These are phyloP conservation scores for Aspergillus pseudoviridinutans DNA, from an alignment of 2,329 filamentous ascomycete genomes.

Conservation along the genomic window DNA sequence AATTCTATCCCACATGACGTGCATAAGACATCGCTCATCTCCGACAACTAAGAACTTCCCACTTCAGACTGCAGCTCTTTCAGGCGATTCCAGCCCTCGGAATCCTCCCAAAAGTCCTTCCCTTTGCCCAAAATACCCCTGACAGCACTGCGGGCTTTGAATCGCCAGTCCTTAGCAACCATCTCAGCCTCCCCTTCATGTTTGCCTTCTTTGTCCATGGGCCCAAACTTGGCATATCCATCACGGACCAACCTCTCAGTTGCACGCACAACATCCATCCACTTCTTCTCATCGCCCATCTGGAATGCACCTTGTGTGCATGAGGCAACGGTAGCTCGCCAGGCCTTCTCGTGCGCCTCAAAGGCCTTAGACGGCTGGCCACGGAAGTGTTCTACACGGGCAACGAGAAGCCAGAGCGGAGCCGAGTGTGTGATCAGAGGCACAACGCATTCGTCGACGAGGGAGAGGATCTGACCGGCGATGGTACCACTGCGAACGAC, in stretches of 20 bases:
- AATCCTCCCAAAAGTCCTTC: conserved; percentile 78
- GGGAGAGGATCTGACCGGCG: conserved; percentile 53
- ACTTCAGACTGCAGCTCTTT: conserved; percentile 38
- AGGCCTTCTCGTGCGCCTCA: conserved; percentile 83
- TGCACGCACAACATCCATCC: conserved; percentile 68
- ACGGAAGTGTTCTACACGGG: conserved; percentile 69
- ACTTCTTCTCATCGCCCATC: conserved; percentile 59
- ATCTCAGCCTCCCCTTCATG: conserved; percentile 50
- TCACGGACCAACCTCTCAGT: conserved; percentile 74
- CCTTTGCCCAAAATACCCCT: conserved; percentile 78
- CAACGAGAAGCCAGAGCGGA: conserved; percentile 71
- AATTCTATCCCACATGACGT: neutral
- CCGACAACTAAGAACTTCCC: conserved; percentile 8
- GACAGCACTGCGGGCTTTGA: conserved; percentile 81
- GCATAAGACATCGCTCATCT: neutral
- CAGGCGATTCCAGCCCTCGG: conserved; percentile 36
- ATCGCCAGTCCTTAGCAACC: conserved; percentile 78
- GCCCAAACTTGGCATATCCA: conserved; percentile 75
- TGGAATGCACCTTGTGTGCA: conserved; percentile 43
- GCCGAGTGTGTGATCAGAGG: conserved; percentile 80
- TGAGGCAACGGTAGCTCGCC: conserved; percentile 62
- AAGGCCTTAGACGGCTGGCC: conserved; percentile 67
- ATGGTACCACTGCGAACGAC: conserved; percentile 53
- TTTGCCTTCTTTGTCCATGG: conserved; percentile 54
- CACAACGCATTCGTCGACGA: conserved; percentile 70